phyloP scores from a whole-genome alignment of 2,329 filamentous ascomycete species.

The Fusarium compactum region DNA sequence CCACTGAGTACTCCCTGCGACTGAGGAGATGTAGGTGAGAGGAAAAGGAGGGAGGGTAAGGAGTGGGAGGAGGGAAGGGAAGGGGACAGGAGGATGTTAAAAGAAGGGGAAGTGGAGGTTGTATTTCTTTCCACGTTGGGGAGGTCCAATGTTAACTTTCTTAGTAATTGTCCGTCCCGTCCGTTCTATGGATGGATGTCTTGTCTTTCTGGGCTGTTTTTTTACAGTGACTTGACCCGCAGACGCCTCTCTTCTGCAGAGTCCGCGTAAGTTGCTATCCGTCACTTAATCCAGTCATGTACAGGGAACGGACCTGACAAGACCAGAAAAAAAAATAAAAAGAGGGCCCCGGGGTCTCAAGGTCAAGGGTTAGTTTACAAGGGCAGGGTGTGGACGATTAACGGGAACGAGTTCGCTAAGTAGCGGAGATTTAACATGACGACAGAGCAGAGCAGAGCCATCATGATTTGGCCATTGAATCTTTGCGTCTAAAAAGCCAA shows the following conservation, averaged over 20 bases:
- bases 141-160: slow-evolving; percentile 19
- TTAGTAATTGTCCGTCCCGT: slow-evolving; percentile 35
- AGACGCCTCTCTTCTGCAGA: slow-evolving; percentile 22
- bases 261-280: neutral
- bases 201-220: neutral
- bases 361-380: neutral
- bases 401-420: slow-evolving; percentile 38
- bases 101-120: slow-evolving; percentile 34
- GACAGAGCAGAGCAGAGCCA: slow-evolving; percentile 6
- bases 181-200: slow-evolving; percentile 1
- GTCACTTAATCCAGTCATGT: slow-evolving; percentile 18
- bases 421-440: slow-evolving; percentile 36
- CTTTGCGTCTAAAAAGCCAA: slow-evolving; percentile 8
- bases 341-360: slow-evolving; percentile 37
- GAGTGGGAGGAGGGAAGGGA: slow-evolving; percentile 2
- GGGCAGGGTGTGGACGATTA: slow-evolving; percentile 35
- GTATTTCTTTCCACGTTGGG: slow-evolving; percentile 24
- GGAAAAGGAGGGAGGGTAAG: slow-evolving; percentile 6
- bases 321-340: slow-evolving; percentile 28
- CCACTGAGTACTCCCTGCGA: slow-evolving; percentile 35
- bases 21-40: slow-evolving; percentile 7
- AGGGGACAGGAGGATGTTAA: slow-evolving; percentile 14
- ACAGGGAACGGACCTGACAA: slow-evolving; percentile 15
- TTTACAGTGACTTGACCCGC: slow-evolving; percentile 13
- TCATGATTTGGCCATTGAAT: neutral